Conservation (phyloP, 495 filamentous ascomycete genomes). For the Trichocladium uniseriatum region DNA sequence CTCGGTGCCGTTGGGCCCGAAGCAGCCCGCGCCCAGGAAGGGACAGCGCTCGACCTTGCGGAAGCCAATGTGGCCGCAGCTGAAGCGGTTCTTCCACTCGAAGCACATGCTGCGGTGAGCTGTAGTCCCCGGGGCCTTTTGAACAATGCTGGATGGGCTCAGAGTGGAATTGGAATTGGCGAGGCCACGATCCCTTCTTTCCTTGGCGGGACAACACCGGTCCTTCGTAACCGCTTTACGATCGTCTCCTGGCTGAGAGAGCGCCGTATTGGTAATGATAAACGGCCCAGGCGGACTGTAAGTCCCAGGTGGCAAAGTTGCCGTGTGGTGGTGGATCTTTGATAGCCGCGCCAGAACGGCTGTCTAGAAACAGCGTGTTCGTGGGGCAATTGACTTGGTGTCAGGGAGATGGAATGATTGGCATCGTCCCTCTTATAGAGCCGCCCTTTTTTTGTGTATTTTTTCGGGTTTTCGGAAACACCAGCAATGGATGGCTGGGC, state of each 20-base stretch:
- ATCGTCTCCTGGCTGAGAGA: neutral
- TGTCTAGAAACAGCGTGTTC: constrained; percentile 7
- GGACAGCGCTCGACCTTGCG: neutral
- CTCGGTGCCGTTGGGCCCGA: neutral
- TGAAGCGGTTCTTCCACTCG: constrained; percentile 4
- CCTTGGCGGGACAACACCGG: no score
- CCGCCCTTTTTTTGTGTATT: no score
- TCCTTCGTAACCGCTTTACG: neutral
- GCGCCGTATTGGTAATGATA: neutral
- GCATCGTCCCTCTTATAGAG: neutral
- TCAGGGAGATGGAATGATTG: neutral
- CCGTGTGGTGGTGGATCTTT: neutral
- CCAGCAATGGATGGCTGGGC: no score
- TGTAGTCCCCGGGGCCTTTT: no score
- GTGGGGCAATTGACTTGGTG: neutral
- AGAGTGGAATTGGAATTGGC: no score
- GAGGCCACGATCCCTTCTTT: no score
- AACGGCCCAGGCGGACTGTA: no score
- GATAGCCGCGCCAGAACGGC: neutral
- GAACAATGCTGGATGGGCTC: no score
- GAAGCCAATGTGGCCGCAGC: constrained; percentile 5
- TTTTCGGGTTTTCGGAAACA: no score
- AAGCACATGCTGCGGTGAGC: neutral
- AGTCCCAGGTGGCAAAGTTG: no score
- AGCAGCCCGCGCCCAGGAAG: neutral